These are phyloP conservation scores for Henckelia pumila DNA, from an alignment of 257 asterid genomes.

Conservation along the genomic window DNA sequence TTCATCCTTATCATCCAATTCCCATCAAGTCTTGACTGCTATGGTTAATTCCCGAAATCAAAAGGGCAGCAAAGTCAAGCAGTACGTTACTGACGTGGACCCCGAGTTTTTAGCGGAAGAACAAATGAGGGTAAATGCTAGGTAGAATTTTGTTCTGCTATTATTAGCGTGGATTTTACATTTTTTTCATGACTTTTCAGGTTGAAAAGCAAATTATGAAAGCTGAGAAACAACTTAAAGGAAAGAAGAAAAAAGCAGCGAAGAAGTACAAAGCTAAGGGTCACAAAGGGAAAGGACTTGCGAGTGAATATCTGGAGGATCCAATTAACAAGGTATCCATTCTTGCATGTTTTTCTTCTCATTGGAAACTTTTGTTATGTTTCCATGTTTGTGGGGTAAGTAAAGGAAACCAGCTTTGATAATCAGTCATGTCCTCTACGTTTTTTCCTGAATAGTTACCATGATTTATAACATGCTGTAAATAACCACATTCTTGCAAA, in stretches of 20 bases:
- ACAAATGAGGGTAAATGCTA: conserved; percentile 36
- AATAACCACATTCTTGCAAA: background rate
- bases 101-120: conserved; percentile 51
- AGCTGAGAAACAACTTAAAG: background rate
- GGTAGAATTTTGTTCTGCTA: background rate
- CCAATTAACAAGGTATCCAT: background rate
- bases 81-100: conserved; percentile 42
- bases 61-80: conserved; percentile 43
- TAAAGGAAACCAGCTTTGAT: background rate
- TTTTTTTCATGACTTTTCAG: background rate
- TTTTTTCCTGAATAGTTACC: background rate
- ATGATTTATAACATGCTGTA: background rate
- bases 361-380: background rate
- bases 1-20: conserved; percentile 46
- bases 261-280: background rate
- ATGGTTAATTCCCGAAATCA: conserved; percentile 43
- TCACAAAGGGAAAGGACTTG: background rate
- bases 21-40: conserved; percentile 46
- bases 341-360: background rate
- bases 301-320: background rate
- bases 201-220: background rate
- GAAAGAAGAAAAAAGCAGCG: conserved; percentile 6
- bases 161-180: background rate
- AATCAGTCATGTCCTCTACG: background rate
- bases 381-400: background rate